phyloP scores from a whole-genome alignment of 2,329 filamentous ascomycete species.

The Sarocladium kiliense region DNA sequence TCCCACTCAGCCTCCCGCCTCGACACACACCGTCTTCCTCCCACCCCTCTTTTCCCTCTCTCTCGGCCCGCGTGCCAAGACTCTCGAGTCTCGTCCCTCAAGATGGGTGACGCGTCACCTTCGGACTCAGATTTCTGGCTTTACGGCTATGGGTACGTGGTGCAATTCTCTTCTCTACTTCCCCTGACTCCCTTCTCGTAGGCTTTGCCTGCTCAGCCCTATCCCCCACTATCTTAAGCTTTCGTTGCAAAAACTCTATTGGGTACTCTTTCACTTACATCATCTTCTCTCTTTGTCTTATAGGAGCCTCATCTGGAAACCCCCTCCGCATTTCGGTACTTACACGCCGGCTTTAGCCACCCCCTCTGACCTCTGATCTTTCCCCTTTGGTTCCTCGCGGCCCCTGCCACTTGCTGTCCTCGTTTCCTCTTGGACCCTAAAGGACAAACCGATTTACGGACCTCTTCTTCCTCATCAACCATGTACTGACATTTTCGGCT shows the following conservation, averaged over 20 bases:
- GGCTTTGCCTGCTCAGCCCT: neutral
- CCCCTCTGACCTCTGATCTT: neutral
- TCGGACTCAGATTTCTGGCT: conserved; percentile 73
- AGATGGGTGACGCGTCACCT: conserved; percentile 8
- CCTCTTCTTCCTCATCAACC: neutral
- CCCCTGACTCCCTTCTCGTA: neutral
- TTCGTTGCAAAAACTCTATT: neutral
- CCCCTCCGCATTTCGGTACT: conserved; percentile 88
- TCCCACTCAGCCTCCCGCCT: neutral
- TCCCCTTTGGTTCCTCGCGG: neutral
- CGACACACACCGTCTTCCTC: neutral
- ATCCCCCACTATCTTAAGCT: neutral
- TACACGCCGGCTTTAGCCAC: neutral
- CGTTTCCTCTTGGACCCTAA: neutral
- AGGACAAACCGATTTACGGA: neutral
- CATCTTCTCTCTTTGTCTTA: neutral
- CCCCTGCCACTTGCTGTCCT: neutral
- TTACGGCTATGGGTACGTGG: conserved; percentile 84
- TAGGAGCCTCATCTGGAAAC: conserved; percentile 95
- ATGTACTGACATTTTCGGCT: conserved; percentile 7
- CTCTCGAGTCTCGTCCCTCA: neutral
- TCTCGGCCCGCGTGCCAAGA: conserved; percentile 6
- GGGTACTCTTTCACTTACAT: neutral
- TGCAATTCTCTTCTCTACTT: neutral
- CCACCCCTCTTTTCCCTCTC: neutral